Evolutionary conservation across 1,284 basidiomycete genomes (phyloP).

Genomic region (Sanguinoderma infundibulare): DNA sequence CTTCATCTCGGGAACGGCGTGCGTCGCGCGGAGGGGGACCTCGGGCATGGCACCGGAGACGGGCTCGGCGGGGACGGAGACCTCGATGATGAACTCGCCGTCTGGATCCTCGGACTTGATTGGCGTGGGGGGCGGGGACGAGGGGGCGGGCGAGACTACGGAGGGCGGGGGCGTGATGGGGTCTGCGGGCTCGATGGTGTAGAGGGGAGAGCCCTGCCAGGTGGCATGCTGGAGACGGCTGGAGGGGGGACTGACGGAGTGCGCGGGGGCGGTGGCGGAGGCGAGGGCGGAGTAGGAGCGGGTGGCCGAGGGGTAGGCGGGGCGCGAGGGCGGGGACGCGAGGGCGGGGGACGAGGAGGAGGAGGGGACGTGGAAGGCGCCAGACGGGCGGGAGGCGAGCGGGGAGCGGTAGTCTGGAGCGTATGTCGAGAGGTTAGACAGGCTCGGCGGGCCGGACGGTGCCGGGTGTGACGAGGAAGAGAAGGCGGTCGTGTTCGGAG

Average conservation of each 20-base stretch:
- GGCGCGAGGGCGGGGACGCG: constrained; percentile 10
- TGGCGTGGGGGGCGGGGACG: constrained; percentile 1
- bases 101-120: constrained; percentile 29
- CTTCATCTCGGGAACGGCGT: constrained; percentile 68
- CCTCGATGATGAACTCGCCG: constrained; percentile 38
- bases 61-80: constrained; percentile 26
- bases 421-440: constrained; percentile 2
- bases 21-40: constrained; percentile 74
- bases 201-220: not conserved
- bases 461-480: constrained; percentile 11
- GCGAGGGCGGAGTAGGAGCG: constrained; percentile 24
- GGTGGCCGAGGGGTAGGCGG: constrained; percentile 11
- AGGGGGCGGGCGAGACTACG: not conserved
- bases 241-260: constrained; percentile 2
- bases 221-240: constrained; percentile 6
- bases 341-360: constrained; percentile 11
- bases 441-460: constrained; percentile 13
- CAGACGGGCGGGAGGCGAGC: constrained; percentile 1
- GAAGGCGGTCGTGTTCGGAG: constrained; percentile 13
- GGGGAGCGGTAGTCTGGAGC: constrained; percentile 6
- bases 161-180: constrained; percentile 1
- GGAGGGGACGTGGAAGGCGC: constrained; percentile 5
- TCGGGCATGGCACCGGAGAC: constrained; percentile 47
- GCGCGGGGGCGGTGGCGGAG: constrained; percentile 7
- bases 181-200: constrained; percentile 9